A percentile compares a stretch with the other conserved stretches of the same genome.
phyloP scores from a whole-genome alignment of 169 alveolate genomes.

The Cryptosporidium andersoni region DNA sequence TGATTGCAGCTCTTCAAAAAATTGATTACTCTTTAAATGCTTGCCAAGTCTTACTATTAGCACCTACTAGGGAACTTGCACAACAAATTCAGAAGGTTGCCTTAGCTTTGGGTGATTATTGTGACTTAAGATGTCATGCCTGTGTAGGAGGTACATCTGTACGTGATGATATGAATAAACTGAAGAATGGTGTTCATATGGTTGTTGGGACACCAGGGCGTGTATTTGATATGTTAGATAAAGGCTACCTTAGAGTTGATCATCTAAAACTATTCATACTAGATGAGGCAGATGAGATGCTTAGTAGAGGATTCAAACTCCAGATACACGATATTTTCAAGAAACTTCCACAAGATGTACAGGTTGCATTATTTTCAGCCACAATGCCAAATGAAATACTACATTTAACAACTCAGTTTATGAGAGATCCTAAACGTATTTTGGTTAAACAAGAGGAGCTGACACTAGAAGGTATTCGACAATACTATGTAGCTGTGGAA shows the following conservation, averaged over 20 bases:
- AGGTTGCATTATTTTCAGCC: constrained; percentile 94
- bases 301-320: constrained; percentile 96
- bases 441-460: constrained; percentile 97
- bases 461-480: constrained; percentile 98
- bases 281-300: constrained; percentile 99
- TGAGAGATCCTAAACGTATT: constrained; percentile 96
- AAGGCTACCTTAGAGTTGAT: constrained; percentile 87
- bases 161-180: constrained; percentile 94
- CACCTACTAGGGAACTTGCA: constrained; percentile 99
- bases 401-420: constrained; percentile 93
- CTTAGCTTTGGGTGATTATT: constrained; percentile 89
- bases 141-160: constrained; percentile 99
- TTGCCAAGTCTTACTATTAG: constrained; percentile 95
- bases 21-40: constrained; percentile 90
- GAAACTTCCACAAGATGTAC: constrained; percentile 84
- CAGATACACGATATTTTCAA: constrained; percentile 88
- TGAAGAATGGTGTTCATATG: constrained; percentile 97
- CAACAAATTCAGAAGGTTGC: constrained; percentile 95
- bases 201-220: constrained; percentile 99
- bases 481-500: constrained; percentile 97
- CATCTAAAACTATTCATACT: constrained; percentile 92
- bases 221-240: constrained; percentile 96
- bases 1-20: constrained; percentile 93
- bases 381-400: constrained; percentile 96
- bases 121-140: constrained; percentile 91